phyloP scores from a whole-genome alignment of 2,329 filamentous ascomycete species.

The Monosporascus cannonballus region DNA sequence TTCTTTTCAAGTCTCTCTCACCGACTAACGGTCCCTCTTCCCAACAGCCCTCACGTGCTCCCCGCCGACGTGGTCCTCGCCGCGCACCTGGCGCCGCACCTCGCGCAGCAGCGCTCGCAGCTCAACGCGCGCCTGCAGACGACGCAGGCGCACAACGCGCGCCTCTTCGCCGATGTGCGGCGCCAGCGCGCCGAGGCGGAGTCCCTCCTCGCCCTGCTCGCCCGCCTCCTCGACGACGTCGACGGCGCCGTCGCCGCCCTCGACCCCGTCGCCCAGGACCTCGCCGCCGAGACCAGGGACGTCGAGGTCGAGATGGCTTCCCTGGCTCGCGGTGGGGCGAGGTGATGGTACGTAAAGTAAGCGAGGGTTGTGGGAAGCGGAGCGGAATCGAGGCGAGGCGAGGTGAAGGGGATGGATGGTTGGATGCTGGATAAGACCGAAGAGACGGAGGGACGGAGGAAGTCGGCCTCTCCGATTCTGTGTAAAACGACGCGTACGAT shows the following conservation, averaged over 20 bases:
- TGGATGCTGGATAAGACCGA: too few relatives aligned
- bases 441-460: too few relatives aligned
- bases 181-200: constrained; percentile 51
- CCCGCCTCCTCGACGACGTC: constrained; percentile 48
- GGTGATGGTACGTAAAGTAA: constrained; percentile 1
- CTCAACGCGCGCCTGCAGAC: constrained; percentile 53
- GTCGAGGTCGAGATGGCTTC: constrained; percentile 34
- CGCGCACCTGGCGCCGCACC: constrained; percentile 49
- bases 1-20: not conserved
- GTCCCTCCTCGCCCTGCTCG: constrained; percentile 41
- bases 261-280: constrained; percentile 38
- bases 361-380: not conserved
- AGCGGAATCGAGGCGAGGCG: not conserved
- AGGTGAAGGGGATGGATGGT: too few relatives aligned
- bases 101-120: constrained; percentile 46
- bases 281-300: constrained; percentile 44
- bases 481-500: too few relatives aligned
- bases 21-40: constrained; percentile 1
- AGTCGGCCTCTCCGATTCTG: too few relatives aligned
- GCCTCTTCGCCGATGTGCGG: constrained; percentile 43
- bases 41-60: constrained; percentile 45
- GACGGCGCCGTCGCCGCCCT: constrained; percentile 45
- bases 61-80: constrained; percentile 45
- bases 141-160: constrained; percentile 50
- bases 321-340: not conserved